Evolutionary conservation across 1,284 basidiomycete genomes (phyloP), one percentile per base, ranked within the genome.

Genomic region (Sphaerobolus stellatus): DNA sequence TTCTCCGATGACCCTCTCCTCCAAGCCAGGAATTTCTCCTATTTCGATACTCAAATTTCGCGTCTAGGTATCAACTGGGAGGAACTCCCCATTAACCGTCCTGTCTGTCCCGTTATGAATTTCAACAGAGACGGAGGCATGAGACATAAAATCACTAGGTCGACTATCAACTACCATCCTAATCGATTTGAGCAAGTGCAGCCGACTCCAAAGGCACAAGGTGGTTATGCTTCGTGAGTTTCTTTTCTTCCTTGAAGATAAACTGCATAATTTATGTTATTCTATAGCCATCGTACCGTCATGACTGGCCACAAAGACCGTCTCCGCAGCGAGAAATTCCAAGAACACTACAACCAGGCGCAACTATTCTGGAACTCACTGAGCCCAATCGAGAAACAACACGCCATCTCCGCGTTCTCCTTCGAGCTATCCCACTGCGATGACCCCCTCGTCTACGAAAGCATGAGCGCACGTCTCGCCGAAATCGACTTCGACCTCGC

Each of bases 281-380:
- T 44, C 13, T 2, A 13, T 48, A 84, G 82, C 18, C 75, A 72
- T 55, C 68, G 74, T 5, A 72, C 80, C 48, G 78, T 75, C 48
- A 62, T 90, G 0, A 65, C 71, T 9, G 90, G 86, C 3, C 75
- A 86, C 36, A 88, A 90, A 65, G 77, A 82, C 55, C 82, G 90
- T n/a, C 69, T 79, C 3, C 83, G 86, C 5, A 81, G 82, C 2
- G 70, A 75, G 16, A 92, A 93, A 65, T 92, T 92, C 73, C 74
- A 82, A 61, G 87, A 90, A 64, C 83, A 88, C 59, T 85, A 69
- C 62, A 79, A 75, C 52, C 85, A 88, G 65, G 79, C 89, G 1
- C 82, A 91, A 61, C 76, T 92, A 18, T 91, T 90, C 74, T 86
- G 82, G 71, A 93, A 94, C 73, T 92, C 89, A 14, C 76, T 93